Percentiles rank a stretch among this genome's conserved stretches.
phyloP scores from a whole-genome alignment of 2,329 filamentous ascomycete genomes.

The Tolypocladium sp. region DNA sequence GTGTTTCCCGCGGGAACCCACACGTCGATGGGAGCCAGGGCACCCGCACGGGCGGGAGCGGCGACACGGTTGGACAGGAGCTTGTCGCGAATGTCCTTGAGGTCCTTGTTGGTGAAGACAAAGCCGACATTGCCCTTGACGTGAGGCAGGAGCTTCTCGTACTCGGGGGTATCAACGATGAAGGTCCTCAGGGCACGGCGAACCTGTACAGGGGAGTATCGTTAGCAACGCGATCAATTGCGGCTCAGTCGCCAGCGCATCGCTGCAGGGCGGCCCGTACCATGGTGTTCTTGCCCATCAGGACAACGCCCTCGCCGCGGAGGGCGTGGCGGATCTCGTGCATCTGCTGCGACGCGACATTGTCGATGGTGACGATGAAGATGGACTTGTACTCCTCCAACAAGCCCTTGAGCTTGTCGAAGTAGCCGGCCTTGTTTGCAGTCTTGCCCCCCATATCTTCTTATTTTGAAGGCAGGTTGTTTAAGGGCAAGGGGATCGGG shows the following conservation, averaged over 20 bases:
- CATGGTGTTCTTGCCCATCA: slow-evolving; percentile 99
- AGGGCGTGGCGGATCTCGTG: slow-evolving; percentile 96
- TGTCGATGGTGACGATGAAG: slow-evolving; percentile 97
- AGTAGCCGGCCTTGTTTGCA: slow-evolving; percentile 90
- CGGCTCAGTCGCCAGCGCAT: slow-evolving; percentile 1
- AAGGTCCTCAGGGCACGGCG: slow-evolving; percentile 97
- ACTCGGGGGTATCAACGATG: slow-evolving; percentile 83
- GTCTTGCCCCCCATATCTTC: slow-evolving; percentile 99
- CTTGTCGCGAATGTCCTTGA: slow-evolving; percentile 88
- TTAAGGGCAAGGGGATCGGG: slow-evolving; percentile 65
- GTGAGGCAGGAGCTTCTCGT: slow-evolving; percentile 92
- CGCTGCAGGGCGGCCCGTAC: slow-evolving; percentile 36
- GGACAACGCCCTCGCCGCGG: slow-evolving; percentile 83
- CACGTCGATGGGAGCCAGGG: slow-evolving; percentile 86
- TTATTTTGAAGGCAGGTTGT: slow-evolving; percentile 95
- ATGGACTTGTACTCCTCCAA: slow-evolving; percentile 95
- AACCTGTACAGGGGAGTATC: slow-evolving; percentile 42
- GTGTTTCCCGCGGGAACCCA: slow-evolving; percentile 97
- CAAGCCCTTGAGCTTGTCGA: slow-evolving; percentile 98
- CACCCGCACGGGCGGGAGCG: slow-evolving; percentile 95
- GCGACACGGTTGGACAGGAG: slow-evolving; percentile 96
- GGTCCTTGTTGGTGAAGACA: slow-evolving; percentile 97
- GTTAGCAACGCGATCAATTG: slow-evolving; percentile 8
- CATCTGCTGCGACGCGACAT: slow-evolving; percentile 99
- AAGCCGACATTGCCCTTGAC: slow-evolving; percentile 98